Conservation (phyloP, 83 land plant genomes). For the Thuja plicata region DNA sequence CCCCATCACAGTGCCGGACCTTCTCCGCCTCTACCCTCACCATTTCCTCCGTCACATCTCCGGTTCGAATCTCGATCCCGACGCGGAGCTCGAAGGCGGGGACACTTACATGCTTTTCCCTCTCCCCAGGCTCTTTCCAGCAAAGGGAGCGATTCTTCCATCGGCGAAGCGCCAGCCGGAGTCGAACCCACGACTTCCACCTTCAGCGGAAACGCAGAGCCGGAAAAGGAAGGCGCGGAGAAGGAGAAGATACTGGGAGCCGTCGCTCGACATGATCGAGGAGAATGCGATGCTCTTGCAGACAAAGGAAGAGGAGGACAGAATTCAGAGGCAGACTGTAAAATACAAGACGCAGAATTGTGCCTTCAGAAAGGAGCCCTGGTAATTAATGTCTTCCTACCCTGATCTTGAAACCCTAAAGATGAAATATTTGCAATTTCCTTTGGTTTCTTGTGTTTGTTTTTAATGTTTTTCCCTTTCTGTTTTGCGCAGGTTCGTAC, state of each 20-base stretch:
- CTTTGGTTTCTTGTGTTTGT: background rate
- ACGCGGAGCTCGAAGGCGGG: conserved; percentile 9
- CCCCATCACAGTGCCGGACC: background rate
- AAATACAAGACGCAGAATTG: background rate
- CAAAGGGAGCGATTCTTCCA: background rate
- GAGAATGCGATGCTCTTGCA: background rate
- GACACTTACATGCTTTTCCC: background rate
- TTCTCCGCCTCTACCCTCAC: background rate
- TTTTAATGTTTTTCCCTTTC: background rate
- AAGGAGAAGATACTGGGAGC: background rate
- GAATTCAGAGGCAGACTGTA: background rate
- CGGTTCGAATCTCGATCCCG: background rate
- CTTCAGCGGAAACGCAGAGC: background rate
- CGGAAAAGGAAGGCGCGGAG: background rate
- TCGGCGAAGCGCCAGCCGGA: background rate
- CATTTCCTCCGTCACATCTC: conserved; percentile 8
- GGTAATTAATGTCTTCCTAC: background rate
- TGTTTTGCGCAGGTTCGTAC: background rate
- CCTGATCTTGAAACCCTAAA: background rate
- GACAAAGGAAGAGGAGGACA: background rate
- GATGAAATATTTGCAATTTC: background rate
- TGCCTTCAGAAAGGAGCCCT: background rate
- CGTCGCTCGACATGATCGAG: background rate
- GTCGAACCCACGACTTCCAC: background rate
- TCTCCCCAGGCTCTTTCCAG: conserved; percentile 1